These are phyloP conservation scores for Aspergillus puulaauensis DNA, from an alignment of 2,329 filamentous ascomycete species.

Conservation along the genomic window DNA sequence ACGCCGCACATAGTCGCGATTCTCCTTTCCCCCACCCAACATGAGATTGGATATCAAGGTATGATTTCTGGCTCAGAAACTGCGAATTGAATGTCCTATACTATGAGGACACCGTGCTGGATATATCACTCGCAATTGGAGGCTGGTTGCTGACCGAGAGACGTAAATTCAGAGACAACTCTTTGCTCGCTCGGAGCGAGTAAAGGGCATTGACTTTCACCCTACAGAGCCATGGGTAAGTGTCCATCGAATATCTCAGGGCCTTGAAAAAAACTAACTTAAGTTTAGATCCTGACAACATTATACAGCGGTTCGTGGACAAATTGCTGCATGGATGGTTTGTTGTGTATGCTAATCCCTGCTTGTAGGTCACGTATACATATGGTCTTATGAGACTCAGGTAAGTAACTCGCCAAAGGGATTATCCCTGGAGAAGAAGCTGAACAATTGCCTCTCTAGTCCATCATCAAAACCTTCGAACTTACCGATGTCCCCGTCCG, in stretches of 20 bases:
- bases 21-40: constrained; percentile 32
- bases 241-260: constrained; percentile 8
- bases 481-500: constrained; percentile 97
- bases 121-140: constrained; percentile 4
- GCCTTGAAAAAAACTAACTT: constrained; percentile 22
- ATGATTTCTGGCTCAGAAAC: constrained; percentile 21
- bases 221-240: constrained; percentile 91
- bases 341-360: constrained; percentile 26
- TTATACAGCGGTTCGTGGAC: constrained; percentile 78
- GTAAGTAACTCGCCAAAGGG: constrained; percentile 32
- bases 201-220: constrained; percentile 97
- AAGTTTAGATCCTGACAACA: constrained; percentile 71
- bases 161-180: constrained; percentile 64
- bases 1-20: constrained; percentile 36
- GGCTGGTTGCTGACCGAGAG: constrained; percentile 40
- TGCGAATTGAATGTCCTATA: not conserved
- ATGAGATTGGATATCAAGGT: constrained; percentile 65
- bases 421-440: constrained; percentile 18
- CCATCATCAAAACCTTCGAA: constrained; percentile 98
- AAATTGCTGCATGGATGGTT: constrained; percentile 5
- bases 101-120: not conserved
- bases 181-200: constrained; percentile 88
- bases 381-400: constrained; percentile 97
- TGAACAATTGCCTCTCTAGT: constrained; percentile 42
- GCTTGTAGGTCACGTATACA: constrained; percentile 87